A percentile compares a stretch with the other conserved stretches of the same genome.
Evolutionary conservation across 2,329 filamentous ascomycete species (phyloP).

Genomic region (Chaetomium strumarium): DNA sequence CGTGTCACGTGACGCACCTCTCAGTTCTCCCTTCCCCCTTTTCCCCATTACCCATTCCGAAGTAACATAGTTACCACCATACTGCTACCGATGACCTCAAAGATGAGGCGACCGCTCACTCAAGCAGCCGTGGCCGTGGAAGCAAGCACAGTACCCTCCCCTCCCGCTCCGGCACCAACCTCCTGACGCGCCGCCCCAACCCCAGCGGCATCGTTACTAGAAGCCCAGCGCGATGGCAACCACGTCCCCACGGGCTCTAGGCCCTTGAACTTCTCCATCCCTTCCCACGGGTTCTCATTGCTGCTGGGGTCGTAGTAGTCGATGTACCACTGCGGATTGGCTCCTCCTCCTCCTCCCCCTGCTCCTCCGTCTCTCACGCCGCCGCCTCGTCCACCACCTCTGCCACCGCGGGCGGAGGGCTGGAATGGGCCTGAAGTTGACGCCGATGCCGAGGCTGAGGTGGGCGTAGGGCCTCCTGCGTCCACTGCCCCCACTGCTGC

Average conservation of each 20-base stretch:
- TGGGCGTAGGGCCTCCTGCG: conserved; percentile 4
- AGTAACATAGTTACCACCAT: too few species aligned
- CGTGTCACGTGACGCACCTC: conserved; percentile 21
- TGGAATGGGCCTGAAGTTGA: neutral
- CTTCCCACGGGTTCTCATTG: conserved; percentile 67
- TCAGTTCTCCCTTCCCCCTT: neutral
- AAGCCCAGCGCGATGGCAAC: conserved; percentile 29
- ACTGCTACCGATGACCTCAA: too few species aligned
- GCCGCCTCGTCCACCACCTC: conserved; percentile 11
- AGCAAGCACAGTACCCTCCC: too few species aligned
- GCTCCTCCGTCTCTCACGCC: conserved; percentile 16
- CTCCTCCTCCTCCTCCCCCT: conserved; percentile 27
- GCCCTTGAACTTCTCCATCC: conserved; percentile 43
- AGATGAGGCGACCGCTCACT: too few species aligned
- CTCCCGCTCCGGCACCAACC: too few species aligned
- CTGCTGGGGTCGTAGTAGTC: conserved; percentile 65
- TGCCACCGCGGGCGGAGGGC: neutral
- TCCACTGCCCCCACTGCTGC: neutral
- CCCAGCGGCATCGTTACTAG: neutral
- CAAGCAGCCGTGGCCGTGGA: too few species aligned
- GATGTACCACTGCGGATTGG: conserved; percentile 51
- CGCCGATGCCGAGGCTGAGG: conserved; percentile 23
- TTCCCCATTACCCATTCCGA: neutral
- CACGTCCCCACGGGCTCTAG: conserved; percentile 42
- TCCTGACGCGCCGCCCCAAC: neutral